Conservation (phyloP, 495 filamentous ascomycete species). For the Penicillium paradoxum region DNA sequence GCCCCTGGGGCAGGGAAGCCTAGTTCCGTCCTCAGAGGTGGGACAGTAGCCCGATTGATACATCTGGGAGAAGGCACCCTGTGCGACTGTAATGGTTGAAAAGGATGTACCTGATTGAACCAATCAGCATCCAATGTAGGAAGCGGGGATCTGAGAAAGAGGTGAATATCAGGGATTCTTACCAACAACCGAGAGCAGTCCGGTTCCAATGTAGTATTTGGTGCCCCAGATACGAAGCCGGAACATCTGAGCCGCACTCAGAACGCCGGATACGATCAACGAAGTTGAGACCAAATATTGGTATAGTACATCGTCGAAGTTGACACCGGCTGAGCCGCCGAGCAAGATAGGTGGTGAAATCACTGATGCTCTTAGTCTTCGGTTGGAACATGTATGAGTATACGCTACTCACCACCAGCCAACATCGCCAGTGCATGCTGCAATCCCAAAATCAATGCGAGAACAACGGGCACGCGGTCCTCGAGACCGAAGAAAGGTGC, state of each 20-base stretch:
- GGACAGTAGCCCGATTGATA: constrained; percentile 78
- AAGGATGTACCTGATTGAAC: constrained; percentile 51
- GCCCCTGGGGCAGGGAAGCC: constrained; percentile 74
- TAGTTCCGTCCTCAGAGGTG: constrained; percentile 53
- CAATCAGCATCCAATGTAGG: background rate
- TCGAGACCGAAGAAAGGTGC: constrained; percentile 87
- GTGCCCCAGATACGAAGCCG: constrained; percentile 77
- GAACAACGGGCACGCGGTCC: constrained; percentile 72
- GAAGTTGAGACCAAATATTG: constrained; percentile 89
- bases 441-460: constrained; percentile 68
- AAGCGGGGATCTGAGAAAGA: background rate
- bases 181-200: constrained; percentile 85
- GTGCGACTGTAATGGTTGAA: constrained; percentile 78
- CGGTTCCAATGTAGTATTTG: constrained; percentile 82
- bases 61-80: constrained; percentile 76
- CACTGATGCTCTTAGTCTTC: constrained; percentile 28
- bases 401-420: constrained; percentile 44
- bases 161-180: constrained; percentile 23
- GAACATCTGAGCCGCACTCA: constrained; percentile 78
- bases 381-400: background rate
- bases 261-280: constrained; percentile 76
- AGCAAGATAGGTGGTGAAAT: constrained; percentile 82
- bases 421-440: constrained; percentile 68
- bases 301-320: constrained; percentile 52
- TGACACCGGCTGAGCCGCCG: constrained; percentile 57